Evolutionary conservation across 2,329 filamentous ascomycete genomes (phyloP).

Genomic region (Cercospora berteroae): DNA sequence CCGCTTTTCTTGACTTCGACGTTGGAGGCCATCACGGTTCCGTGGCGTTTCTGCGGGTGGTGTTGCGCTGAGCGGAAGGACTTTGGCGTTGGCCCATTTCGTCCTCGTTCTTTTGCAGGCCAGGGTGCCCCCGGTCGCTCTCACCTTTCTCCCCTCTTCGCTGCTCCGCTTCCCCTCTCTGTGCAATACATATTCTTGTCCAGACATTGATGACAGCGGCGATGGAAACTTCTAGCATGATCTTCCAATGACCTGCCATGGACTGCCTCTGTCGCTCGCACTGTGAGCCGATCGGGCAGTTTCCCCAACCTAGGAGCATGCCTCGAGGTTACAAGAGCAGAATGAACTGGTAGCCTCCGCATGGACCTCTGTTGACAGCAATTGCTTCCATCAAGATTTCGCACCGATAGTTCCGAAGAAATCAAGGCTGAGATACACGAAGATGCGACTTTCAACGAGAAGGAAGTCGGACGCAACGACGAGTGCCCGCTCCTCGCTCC

Average conservation of each 20-base stretch:
- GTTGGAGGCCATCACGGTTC: constrained; percentile 19
- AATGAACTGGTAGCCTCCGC: neutral
- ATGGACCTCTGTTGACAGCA: neutral
- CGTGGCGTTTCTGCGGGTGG: constrained; percentile 3
- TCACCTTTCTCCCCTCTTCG: neutral
- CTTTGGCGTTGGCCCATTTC: neutral
- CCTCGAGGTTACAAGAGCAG: neutral
- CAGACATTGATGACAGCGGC: neutral
- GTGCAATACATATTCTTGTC: neutral
- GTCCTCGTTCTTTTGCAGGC: constrained; percentile 7
- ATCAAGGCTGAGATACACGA: too few relatives aligned
- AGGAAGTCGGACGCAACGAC: too few relatives aligned
- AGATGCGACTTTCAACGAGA: too few relatives aligned
- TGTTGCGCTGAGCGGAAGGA: neutral
- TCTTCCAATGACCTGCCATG: neutral
- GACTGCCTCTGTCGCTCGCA: too few relatives aligned
- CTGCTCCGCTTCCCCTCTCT: neutral
- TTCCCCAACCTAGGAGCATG: neutral
- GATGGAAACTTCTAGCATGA: neutral
- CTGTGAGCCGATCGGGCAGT: neutral
- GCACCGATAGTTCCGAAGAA: neutral
- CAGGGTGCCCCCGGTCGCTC: neutral
- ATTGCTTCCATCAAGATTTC: neutral
- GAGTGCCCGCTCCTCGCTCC: too few relatives aligned
- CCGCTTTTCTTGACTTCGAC: constrained; percentile 27